A percentile compares a stretch with the other conserved stretches of the same genome.
phyloP scores from a whole-genome alignment of 306 rosid species.

The Echinosophora koreensis region DNA sequence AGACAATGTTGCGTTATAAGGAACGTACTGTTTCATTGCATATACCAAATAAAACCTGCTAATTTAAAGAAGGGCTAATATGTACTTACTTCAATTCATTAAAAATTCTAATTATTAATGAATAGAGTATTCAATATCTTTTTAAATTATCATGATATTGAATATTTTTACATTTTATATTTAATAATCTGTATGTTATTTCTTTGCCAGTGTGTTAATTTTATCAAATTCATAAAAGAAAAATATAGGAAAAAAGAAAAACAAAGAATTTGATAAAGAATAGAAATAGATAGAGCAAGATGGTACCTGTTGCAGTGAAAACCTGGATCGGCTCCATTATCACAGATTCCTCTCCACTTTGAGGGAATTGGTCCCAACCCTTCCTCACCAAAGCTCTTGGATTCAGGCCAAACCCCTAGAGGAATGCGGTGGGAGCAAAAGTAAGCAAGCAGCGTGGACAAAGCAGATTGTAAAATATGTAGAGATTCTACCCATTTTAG shows the following conservation, averaged over 20 bases:
- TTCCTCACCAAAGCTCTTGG: constrained; percentile 74
- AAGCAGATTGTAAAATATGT: constrained; percentile 4
- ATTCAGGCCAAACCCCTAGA: constrained; percentile 86
- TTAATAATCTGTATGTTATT: no score
- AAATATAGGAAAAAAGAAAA: no score
- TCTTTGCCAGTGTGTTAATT: no score
- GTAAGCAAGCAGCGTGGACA: constrained; percentile 18
- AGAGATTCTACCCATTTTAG: constrained; percentile 30
- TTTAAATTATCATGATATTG: no score
- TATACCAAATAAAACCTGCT: background rate
- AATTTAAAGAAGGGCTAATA: background rate
- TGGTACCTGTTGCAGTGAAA: constrained; percentile 83
- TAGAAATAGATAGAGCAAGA: background rate
- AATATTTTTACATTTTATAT: no score
- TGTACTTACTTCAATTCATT: no score
- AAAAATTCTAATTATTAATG: no score
- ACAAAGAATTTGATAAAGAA: background rate
- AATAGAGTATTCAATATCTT: no score
- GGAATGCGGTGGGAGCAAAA: constrained; percentile 29
- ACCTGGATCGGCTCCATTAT: constrained; percentile 52
- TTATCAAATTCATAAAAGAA: no score
- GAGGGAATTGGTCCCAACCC: constrained; percentile 84
- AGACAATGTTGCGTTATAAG: background rate
- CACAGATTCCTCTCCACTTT: constrained; percentile 87
- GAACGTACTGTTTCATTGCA: background rate